These are phyloP conservation scores for Globisporangium spinosum DNA, from an alignment of 352 stramenopile species.

Conservation along the genomic window DNA sequence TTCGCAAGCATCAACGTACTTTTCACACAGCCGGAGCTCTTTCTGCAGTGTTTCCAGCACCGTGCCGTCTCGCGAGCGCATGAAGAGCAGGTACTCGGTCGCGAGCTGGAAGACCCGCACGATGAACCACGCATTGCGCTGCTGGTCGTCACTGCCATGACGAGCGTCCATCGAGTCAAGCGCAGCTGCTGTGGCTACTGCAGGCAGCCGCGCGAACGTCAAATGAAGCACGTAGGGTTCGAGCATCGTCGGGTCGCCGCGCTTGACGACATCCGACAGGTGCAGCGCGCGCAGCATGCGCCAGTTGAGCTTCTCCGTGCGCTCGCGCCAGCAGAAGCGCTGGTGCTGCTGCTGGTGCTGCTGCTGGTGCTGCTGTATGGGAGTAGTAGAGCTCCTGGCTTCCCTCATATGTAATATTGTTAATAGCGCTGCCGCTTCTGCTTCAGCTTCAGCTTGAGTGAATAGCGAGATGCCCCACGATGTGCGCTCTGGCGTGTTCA, in stretches of 20 bases:
- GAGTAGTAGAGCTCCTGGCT: background rate
- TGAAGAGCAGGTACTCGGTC: conserved; percentile 77
- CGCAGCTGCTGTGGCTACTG: background rate
- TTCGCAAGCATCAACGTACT: conserved; percentile 1
- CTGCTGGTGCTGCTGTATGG: background rate
- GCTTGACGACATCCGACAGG: conserved; percentile 43
- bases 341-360: conserved; percentile 7
- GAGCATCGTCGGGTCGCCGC: conserved; percentile 51
- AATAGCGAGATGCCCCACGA: background rate
- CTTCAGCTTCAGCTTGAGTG: background rate
- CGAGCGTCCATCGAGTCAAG: background rate
- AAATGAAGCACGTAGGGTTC: conserved; percentile 71
- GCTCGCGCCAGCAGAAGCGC: conserved; percentile 77
- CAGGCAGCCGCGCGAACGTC: conserved; percentile 63
- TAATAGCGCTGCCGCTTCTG: background rate
- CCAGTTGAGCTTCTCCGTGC: conserved; percentile 72
- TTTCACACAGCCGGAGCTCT: conserved; percentile 40
- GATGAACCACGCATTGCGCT: conserved; percentile 64
- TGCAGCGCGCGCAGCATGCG: conserved; percentile 49
- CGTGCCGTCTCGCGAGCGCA: conserved; percentile 46
- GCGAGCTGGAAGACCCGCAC: conserved; percentile 64
- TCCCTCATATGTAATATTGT: background rate
- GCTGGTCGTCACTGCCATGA: conserved; percentile 3
- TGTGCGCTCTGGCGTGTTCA: background rate
- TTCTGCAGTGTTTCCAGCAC: conserved; percentile 49